Evolutionary conservation across 371 early-diverging fungal genomes (phyloP).

Genomic region (Haplosporangium sp.): DNA sequence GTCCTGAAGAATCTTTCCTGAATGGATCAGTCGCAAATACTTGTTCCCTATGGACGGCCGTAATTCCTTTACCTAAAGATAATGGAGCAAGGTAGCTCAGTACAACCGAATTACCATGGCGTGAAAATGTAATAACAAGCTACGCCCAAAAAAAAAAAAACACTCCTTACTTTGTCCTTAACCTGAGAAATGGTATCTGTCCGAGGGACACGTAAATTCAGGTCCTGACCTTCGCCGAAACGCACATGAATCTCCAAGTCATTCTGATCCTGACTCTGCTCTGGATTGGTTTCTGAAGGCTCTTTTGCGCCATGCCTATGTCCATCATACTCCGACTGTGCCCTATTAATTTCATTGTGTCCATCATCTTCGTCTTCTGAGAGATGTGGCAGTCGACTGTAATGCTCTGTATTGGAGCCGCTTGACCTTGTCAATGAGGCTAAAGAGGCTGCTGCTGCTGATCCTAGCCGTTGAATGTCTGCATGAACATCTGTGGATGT

Average conservation of each 20-base stretch:
- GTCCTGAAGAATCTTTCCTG: slow-evolving; percentile 64
- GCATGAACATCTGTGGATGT: neutral
- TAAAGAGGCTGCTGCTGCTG: slow-evolving; percentile 21
- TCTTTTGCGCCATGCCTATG: too few relatives aligned
- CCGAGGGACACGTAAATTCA: slow-evolving; percentile 40
- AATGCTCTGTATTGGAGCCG: neutral
- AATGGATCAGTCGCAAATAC: slow-evolving; percentile 66
- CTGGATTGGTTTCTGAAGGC: slow-evolving; percentile 1
- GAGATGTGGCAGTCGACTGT: slow-evolving; percentile 4
- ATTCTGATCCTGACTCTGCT: slow-evolving; percentile 5
- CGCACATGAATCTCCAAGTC: slow-evolving; percentile 42
- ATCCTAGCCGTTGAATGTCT: slow-evolving; percentile 4
- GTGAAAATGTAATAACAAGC: neutral
- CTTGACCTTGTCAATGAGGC: slow-evolving; percentile 14
- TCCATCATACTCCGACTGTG: neutral
- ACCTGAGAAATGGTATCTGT: slow-evolving; percentile 57
- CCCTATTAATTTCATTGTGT: neutral
- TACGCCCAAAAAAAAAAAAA: too few relatives aligned
- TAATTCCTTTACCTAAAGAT: slow-evolving; percentile 48
- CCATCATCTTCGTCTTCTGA: neutral
- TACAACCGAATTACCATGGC: neutral
- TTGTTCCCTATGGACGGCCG: slow-evolving; percentile 52
- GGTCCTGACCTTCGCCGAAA: slow-evolving; percentile 42
- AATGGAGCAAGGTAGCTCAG: neutral
- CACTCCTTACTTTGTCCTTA: slow-evolving; percentile 68